These are phyloP conservation scores for Lathyrus sativus DNA, from an alignment of 306 rosid species.

Conservation along the genomic window DNA sequence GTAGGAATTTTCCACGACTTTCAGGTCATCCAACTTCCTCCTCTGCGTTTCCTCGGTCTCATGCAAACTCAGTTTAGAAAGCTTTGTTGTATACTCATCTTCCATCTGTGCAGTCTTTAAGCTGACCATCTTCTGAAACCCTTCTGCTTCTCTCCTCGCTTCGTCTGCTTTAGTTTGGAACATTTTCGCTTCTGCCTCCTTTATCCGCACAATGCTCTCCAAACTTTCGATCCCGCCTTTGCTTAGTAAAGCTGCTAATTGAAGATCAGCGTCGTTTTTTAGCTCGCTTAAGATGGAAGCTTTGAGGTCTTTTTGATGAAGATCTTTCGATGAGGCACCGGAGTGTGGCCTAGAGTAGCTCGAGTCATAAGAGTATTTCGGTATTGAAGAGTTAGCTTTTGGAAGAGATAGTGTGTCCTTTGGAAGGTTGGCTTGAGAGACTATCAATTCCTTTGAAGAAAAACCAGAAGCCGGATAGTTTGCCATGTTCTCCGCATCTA, in stretches of 20 bases:
- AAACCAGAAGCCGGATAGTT: slow-evolving; percentile 58
- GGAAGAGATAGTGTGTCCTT: slow-evolving; percentile 63
- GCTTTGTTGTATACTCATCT: slow-evolving; percentile 72
- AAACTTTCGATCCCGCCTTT: slow-evolving; percentile 76
- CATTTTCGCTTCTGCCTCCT: slow-evolving; percentile 96
- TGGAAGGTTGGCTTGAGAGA: slow-evolving; percentile 52
- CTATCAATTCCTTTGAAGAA: slow-evolving; percentile 55
- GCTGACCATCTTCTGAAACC: slow-evolving; percentile 60
- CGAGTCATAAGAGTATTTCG: slow-evolving; percentile 56
- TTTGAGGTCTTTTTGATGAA: slow-evolving; percentile 65
- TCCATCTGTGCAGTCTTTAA: slow-evolving; percentile 69
- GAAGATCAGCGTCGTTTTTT: slow-evolving; percentile 62
- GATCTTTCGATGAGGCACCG: slow-evolving; percentile 55
- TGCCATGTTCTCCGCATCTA: slow-evolving; percentile 59
- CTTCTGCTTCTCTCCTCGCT: slow-evolving; percentile 90
- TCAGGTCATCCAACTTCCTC: slow-evolving; percentile 84
- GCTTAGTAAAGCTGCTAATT: slow-evolving; percentile 58
- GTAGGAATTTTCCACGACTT: slow-evolving; percentile 74
- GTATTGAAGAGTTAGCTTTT: slow-evolving; percentile 53
- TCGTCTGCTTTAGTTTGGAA: slow-evolving; percentile 94
- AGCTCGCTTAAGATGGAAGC: slow-evolving; percentile 56
- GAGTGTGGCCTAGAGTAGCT: slow-evolving; percentile 60
- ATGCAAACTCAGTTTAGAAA: slow-evolving; percentile 64
- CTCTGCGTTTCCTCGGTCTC: slow-evolving; percentile 73
- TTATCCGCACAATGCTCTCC: slow-evolving; percentile 85